A percentile compares a stretch with the other conserved stretches of the same genome.
These are phyloP conservation scores for Hypoxylon sp. DNA, from an alignment of 2,329 filamentous ascomycete genomes.

Conservation along the genomic window DNA sequence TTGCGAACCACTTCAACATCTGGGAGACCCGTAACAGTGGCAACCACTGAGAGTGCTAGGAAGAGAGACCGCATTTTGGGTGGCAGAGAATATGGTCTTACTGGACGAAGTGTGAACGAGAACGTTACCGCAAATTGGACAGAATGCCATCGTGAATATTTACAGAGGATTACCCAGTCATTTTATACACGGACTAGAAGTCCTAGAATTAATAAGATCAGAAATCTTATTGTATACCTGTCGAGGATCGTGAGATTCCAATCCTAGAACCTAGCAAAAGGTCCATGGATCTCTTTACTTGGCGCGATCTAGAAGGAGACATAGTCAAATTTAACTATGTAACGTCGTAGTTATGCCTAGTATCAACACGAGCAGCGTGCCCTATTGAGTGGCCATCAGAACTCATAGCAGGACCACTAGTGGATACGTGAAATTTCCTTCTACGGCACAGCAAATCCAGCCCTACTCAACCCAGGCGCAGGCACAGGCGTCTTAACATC, in stretches of 20 bases:
- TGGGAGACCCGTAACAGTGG: slow-evolving; percentile 25
- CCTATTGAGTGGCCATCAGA: slow-evolving; percentile 2
- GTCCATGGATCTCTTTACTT: not conserved
- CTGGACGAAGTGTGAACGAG: not conserved
- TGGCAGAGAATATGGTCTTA: not conserved
- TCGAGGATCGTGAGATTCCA: slow-evolving; percentile 23
- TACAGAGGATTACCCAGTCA: not conserved
- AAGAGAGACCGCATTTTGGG: slow-evolving; percentile 26
- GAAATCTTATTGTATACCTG: not conserved
- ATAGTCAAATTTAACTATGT: slow-evolving; percentile 16
- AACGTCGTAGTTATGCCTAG: slow-evolving; percentile 23
- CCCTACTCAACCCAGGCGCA: slow-evolving; percentile 4
- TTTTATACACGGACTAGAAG: slow-evolving; percentile 27
- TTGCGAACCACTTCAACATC: slow-evolving; percentile 30
- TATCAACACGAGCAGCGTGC: slow-evolving; percentile 14
- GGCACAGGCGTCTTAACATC: not conserved
- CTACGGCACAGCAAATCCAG: slow-evolving; percentile 32
- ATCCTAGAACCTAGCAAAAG: not conserved
- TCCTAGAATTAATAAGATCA: not conserved
- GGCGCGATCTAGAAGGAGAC: slow-evolving; percentile 12
- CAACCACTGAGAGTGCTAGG: slow-evolving; percentile 19
- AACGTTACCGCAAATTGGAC: not conserved
- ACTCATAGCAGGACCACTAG: slow-evolving; percentile 11
- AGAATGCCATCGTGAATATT: slow-evolving; percentile 18
- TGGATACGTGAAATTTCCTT: slow-evolving; percentile 22